Evolutionary conservation across 805 yeast genomes (phyloP), one percentile per base, ranked within the genome.

Genomic region (Saturnispora mendoncae): DNA sequence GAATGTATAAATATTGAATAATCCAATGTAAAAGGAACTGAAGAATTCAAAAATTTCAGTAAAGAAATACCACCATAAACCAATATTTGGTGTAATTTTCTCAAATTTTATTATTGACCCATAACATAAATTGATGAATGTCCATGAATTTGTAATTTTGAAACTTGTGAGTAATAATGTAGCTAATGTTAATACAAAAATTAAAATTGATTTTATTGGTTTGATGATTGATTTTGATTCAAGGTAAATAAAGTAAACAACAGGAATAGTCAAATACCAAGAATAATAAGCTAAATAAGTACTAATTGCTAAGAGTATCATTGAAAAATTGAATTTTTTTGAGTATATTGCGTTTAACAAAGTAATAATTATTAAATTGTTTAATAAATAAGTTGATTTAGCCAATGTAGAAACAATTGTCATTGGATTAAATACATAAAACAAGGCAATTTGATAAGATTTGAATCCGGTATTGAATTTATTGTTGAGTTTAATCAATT

Each of bases 41-140:
- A 90, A 92, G 56, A 78, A 83, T 42, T 82, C 92, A 62, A 92
- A 92, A 76, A 92, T 84, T 61, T 92, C 98, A 32, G 90, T 83
- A 67, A 92, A 92, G 53, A 88, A 78, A 65, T 92, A 92, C 99
- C 99, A 92, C 99, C 99, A 92, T 17, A 92, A 66, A 0, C 98
- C 98, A 49, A 92, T 60, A 61, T 92, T 92, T 21, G 98, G 98
- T 4, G 79, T 69, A 46, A 87, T 75, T 48, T 85, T 88, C 29
- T 69, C 69, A 52, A 84, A 80, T 19, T 66, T 64, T 5, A 85
- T 54, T 5, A 73, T 61, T 3, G 76, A 67, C 13, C 80, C 78
- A 54, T 80, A 85, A 30, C 74, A 69, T 8, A 74, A 62, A 26
- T 53, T 43, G n/a, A 84, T 35, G 53, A 78, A 76, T 41, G 62